phyloP scores from a whole-genome alignment of 73 alveolate genomes.

The Uronychia binucleata region DNA sequence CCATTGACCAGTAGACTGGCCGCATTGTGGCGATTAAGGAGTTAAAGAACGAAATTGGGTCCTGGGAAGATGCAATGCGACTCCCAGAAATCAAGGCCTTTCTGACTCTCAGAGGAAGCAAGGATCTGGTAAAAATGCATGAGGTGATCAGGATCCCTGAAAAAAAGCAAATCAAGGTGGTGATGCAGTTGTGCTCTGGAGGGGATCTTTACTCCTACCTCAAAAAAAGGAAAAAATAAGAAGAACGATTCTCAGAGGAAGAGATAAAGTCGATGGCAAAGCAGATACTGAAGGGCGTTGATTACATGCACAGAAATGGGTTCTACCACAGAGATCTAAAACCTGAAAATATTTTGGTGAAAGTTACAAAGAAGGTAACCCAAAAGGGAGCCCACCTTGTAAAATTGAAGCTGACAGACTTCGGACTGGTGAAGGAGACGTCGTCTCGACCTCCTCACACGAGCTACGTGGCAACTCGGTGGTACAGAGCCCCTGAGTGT shows the following conservation, averaged over 20 bases:
- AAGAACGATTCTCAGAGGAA: not conserved
- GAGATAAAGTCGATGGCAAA: not conserved
- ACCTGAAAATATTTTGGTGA: constrained; percentile 69
- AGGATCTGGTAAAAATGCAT: constrained; percentile 87
- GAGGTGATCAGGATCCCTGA: constrained; percentile 92
- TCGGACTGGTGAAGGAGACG: constrained; percentile 76
- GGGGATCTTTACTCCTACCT: not conserved
- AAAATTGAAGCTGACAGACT: constrained; percentile 68
- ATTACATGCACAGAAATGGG: constrained; percentile 58
- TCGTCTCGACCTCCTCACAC: constrained; percentile 60
- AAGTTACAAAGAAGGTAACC: constrained; percentile 12
- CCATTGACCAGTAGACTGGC: constrained; percentile 79
- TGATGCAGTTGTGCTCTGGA: not conserved
- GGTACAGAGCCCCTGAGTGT: constrained; percentile 91
- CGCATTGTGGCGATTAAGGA: constrained; percentile 95
- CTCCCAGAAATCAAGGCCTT: constrained; percentile 97
- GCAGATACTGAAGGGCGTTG: constrained; percentile 11
- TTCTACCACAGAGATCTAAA: constrained; percentile 70
- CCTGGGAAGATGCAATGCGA: constrained; percentile 98
- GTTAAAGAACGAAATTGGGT: constrained; percentile 86
- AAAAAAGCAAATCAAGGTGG: not conserved
- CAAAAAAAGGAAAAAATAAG: not conserved
- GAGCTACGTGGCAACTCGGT: constrained; percentile 83
- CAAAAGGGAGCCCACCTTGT: not conserved
- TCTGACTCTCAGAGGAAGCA: constrained; percentile 65